Conservation (phyloP, 495 filamentous ascomycete genomes). For the Mycothermus thermophilus region DNA sequence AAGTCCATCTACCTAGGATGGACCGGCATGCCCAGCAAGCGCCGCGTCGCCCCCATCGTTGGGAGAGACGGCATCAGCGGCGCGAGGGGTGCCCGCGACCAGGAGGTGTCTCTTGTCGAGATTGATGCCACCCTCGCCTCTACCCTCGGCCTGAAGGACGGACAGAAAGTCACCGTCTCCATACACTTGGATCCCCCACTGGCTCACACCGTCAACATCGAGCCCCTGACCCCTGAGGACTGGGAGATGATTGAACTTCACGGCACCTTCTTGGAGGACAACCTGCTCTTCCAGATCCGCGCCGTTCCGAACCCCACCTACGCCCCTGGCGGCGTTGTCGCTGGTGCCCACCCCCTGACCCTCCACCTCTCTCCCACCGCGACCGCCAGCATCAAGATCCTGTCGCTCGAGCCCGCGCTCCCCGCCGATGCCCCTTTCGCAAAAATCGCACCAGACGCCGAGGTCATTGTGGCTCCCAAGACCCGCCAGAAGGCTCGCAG, state of each 20-base stretch:
- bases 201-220: constrained; percentile 86
- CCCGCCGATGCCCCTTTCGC: constrained; percentile 61
- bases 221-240: constrained; percentile 84
- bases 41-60: constrained; percentile 57
- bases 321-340: constrained; percentile 28
- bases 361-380: constrained; percentile 92
- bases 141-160: constrained; percentile 65
- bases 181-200: constrained; percentile 83
- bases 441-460: constrained; percentile 83
- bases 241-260: constrained; percentile 99
- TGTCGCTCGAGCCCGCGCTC: constrained; percentile 61
- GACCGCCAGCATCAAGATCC: constrained; percentile 78
- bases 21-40: constrained; percentile 93
- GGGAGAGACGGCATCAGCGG: constrained; percentile 56
- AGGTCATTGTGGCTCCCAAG: constrained; percentile 94
- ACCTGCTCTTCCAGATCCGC: constrained; percentile 83
- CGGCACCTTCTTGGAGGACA: constrained; percentile 85
- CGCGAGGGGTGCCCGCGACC: constrained; percentile 44
- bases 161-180: constrained; percentile 57
- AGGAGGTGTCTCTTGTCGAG: constrained; percentile 65
- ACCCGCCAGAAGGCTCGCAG: constrained; percentile 35
- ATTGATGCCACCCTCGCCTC: constrained; percentile 82
- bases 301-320: constrained; percentile 76
- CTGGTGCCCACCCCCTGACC: constrained; percentile 61
- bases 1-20: constrained; percentile 78